A percentile compares a stretch with the other conserved stretches of the same genome.
phyloP scores from a whole-genome alignment of 768 basidiomycete genomes.

The Suillus hirtellus region DNA sequence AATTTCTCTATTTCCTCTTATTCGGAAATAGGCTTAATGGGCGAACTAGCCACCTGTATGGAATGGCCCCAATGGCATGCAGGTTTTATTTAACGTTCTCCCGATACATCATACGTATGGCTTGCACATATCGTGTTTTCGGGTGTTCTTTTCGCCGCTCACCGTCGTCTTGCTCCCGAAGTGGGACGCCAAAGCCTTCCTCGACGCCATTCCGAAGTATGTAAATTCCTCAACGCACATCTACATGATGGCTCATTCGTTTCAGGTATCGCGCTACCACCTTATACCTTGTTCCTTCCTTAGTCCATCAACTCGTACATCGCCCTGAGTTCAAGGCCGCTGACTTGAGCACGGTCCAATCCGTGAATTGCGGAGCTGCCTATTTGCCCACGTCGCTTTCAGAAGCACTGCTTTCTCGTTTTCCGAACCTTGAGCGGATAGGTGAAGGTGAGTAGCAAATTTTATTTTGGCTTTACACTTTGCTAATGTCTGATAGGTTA shows the following conservation, averaged over 20 bases:
- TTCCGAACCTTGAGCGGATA: slow-evolving; percentile 36
- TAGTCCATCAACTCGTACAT: slow-evolving; percentile 64
- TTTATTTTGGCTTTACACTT: neutral
- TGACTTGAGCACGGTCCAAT: slow-evolving; percentile 53
- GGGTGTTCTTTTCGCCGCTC: slow-evolving; percentile 42
- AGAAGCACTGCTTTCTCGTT: slow-evolving; percentile 38
- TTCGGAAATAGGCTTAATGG: neutral
- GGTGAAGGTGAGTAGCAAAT: slow-evolving; percentile 44
- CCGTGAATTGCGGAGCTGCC: slow-evolving; percentile 58
- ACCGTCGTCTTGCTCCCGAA: slow-evolving; percentile 57
- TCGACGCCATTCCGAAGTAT: slow-evolving; percentile 61
- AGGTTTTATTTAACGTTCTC: slow-evolving; percentile 55
- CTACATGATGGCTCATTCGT: neutral
- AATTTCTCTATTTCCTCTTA: slow-evolving; percentile 17
- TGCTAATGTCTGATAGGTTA: slow-evolving; percentile 46
- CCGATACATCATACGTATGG: slow-evolving; percentile 72
- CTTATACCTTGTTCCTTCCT: slow-evolving; percentile 58
- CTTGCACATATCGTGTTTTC: slow-evolving; percentile 53
- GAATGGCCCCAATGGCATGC: slow-evolving; percentile 44
- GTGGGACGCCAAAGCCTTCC: slow-evolving; percentile 56
- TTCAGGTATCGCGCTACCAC: slow-evolving; percentile 55
- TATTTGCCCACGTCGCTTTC: slow-evolving; percentile 62
- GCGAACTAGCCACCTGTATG: slow-evolving; percentile 38
- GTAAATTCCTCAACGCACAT: slow-evolving; percentile 17
- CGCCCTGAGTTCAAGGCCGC: slow-evolving; percentile 44